Conservation (phyloP, 208 protist genomes). For the Leishmania major region DNA sequence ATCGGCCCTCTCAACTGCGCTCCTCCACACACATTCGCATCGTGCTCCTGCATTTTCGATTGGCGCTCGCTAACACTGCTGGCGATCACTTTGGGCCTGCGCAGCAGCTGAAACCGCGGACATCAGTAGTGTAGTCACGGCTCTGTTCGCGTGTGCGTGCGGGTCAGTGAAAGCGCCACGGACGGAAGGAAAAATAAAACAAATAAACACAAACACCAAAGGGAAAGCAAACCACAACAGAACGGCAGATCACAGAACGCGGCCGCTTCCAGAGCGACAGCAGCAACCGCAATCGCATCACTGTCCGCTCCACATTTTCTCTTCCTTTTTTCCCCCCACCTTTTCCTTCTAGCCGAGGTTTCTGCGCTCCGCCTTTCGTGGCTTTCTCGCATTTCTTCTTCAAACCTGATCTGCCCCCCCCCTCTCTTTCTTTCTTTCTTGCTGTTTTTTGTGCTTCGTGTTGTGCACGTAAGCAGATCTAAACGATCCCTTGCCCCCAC, state of each 20-base stretch:
- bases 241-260: not conserved
- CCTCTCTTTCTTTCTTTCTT: not conserved
- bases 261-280: not conserved
- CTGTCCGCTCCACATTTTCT: not conserved
- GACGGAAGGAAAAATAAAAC: not conserved
- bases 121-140: not conserved
- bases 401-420: slow-evolving; percentile 1
- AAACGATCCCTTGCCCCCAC: not conserved
- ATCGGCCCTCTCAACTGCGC: not conserved
- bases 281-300: not conserved
- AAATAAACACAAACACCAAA: not conserved
- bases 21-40: not conserved
- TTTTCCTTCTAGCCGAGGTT: not conserved
- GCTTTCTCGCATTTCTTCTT: not conserved
- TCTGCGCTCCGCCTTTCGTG: not conserved
- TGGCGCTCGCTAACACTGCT: not conserved
- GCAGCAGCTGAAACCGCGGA: not conserved
- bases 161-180: not conserved
- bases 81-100: not conserved
- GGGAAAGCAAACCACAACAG: not conserved
- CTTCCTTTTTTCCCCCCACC: not conserved
- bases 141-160: not conserved
- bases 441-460: slow-evolving; percentile 2
- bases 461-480: not conserved
- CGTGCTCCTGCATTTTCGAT: not conserved